These are phyloP conservation scores for Monocercomonoides exilis DNA, from an alignment of 78 protist species.

Conservation along the genomic window DNA sequence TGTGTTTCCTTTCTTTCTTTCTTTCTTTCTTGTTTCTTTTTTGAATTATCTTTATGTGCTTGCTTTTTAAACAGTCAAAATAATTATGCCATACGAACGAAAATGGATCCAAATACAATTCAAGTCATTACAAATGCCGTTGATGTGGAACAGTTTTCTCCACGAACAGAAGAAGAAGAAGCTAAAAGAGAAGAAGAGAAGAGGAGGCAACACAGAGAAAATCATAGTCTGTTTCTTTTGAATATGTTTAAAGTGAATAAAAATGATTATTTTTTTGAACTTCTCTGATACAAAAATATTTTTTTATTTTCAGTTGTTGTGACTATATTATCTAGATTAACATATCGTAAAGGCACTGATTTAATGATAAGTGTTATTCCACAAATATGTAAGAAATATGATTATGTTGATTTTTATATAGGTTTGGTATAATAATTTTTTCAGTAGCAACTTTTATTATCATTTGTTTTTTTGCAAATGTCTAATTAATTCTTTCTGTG, in stretches of 20 bases:
- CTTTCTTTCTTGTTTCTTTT: too few relatives aligned
- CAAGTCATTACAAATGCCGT: constrained; percentile 94
- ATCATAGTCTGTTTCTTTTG: too few relatives aligned
- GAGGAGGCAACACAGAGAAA: too few relatives aligned
- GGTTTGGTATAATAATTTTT: constrained; percentile 25
- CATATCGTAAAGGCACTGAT: constrained; percentile 82
- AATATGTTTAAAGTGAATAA: constrained; percentile 1
- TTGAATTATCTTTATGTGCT: too few relatives aligned
- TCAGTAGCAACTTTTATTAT: too few relatives aligned
- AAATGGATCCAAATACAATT: too few relatives aligned
- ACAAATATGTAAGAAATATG: constrained; percentile 34
- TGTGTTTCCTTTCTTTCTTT: too few relatives aligned
- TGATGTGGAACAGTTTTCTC: constrained; percentile 65
- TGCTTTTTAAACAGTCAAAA: too few relatives aligned
- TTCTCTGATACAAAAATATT: background rate
- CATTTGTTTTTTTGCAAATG: too few relatives aligned
- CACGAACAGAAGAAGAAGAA: constrained; percentile 49
- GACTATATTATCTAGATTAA: constrained; percentile 70
- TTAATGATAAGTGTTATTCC: constrained; percentile 52
- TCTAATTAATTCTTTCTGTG: too few relatives aligned
- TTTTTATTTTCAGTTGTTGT: background rate
- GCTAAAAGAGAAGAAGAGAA: too few relatives aligned
- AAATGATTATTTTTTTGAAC: background rate
- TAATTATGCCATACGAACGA: too few relatives aligned
- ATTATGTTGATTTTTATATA: constrained; percentile 60